Conservation (phyloP, 2,329 filamentous ascomycete species). For the Chrysosporium keratinophilum region DNA sequence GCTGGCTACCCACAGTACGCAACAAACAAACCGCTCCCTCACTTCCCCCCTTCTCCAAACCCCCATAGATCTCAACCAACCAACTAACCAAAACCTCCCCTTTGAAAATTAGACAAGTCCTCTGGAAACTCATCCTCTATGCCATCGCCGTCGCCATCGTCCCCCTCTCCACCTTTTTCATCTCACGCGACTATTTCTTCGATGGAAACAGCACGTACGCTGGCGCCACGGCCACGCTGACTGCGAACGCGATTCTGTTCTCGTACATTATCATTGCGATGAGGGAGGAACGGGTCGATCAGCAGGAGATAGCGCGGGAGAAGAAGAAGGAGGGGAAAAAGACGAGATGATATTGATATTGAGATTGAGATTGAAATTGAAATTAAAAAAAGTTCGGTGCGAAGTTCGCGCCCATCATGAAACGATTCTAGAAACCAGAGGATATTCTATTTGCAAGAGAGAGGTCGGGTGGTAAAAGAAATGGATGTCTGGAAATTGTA, state of each 20-base stretch:
- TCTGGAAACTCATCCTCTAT: slow-evolving; percentile 81
- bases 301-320: slow-evolving; percentile 51
- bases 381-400: too few relatives aligned
- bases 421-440: too few relatives aligned
- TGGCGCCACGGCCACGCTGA: slow-evolving; percentile 71
- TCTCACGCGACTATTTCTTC: slow-evolving; percentile 63
- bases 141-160: slow-evolving; percentile 81
- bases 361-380: not conserved
- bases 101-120: slow-evolving; percentile 70
- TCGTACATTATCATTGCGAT: slow-evolving; percentile 88
- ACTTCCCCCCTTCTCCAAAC: too few relatives aligned
- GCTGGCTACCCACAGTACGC: slow-evolving; percentile 6
- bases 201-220: slow-evolving; percentile 78
- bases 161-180: slow-evolving; percentile 82
- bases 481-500: too few relatives aligned
- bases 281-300: slow-evolving; percentile 73
- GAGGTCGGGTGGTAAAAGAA: too few relatives aligned
- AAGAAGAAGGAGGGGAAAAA: slow-evolving; percentile 29
- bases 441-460: too few relatives aligned
- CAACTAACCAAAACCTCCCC: slow-evolving; percentile 7
- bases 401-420: too few relatives aligned
- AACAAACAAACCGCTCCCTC: too few relatives aligned
- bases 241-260: slow-evolving; percentile 84
- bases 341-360: not conserved
- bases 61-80: too few relatives aligned